phyloP scores from a whole-genome alignment of 2,329 filamentous ascomycete species.

The Ophidiomyces ophidiicola region DNA sequence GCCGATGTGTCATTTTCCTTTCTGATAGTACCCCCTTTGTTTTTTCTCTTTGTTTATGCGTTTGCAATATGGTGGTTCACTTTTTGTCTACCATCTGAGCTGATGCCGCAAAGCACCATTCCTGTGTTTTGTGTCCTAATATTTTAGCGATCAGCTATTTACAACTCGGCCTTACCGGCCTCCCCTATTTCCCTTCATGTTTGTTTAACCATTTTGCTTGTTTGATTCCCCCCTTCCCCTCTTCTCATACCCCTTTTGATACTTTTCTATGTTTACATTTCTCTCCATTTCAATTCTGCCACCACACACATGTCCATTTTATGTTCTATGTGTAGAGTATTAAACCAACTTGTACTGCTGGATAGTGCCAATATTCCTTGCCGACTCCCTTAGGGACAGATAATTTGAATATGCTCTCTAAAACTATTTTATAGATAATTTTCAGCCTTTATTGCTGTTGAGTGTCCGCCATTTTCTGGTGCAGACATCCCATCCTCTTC shows the following conservation, averaged over 20 bases:
- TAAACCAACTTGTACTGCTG: constrained; percentile 4
- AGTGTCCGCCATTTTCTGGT: too few relatives aligned
- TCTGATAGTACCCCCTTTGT: not conserved
- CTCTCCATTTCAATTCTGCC: not conserved
- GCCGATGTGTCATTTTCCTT: not conserved
- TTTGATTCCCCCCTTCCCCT: not conserved
- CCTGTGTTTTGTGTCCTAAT: too few relatives aligned
- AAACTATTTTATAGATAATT: too few relatives aligned
- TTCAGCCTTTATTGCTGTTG: too few relatives aligned
- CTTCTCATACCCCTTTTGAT: constrained; percentile 6
- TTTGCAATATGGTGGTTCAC: not conserved
- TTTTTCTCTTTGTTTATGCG: not conserved
- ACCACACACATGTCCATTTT: not conserved
- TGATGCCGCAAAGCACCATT: not conserved
- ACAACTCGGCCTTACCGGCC: too few relatives aligned
- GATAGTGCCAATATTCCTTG: too few relatives aligned
- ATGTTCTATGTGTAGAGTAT: constrained; percentile 6
- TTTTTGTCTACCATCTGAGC: not conserved
- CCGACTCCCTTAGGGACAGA: too few relatives aligned
- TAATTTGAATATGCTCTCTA: too few relatives aligned
- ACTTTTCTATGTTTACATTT: not conserved
- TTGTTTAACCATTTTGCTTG: not conserved
- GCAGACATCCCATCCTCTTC: too few relatives aligned
- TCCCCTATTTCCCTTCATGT: not conserved
- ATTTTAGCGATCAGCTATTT: too few relatives aligned